phyloP scores from a whole-genome alignment of 495 filamentous ascomycete genomes.

The Darksidea phi region DNA sequence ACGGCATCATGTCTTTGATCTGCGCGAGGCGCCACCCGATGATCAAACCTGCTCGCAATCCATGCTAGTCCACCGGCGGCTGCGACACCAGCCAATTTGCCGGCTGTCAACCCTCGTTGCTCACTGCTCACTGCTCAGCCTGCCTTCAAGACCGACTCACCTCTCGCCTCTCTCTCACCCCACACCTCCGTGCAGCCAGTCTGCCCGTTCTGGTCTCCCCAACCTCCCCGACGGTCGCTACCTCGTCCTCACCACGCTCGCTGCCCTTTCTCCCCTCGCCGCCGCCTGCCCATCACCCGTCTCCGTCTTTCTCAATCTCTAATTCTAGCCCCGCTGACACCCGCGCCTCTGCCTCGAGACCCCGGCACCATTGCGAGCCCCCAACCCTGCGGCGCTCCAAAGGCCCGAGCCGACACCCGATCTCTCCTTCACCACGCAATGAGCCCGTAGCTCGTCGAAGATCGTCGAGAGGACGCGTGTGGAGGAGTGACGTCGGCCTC shows the following conservation, averaged over 20 bases:
- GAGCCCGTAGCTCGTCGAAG: background rate
- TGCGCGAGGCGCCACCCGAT: background rate
- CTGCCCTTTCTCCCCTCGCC: background rate
- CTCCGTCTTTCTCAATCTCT: constrained; percentile 3
- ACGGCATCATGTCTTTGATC: background rate
- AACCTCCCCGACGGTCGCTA: background rate
- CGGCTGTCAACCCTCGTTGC: background rate
- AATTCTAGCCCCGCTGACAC: constrained; percentile 22
- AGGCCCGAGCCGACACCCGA: background rate
- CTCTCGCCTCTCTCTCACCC: constrained; percentile 5
- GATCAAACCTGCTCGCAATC: background rate
- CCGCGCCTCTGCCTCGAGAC: constrained; percentile 11
- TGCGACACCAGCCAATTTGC: background rate
- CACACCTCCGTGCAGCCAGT: background rate
- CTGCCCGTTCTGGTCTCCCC: background rate
- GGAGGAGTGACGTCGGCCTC: constrained; percentile 10
- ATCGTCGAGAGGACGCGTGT: constrained; percentile 1
- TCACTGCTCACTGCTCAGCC: background rate
- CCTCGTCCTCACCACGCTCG: constrained; percentile 3
- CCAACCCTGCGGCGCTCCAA: background rate
- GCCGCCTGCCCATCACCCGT: background rate
- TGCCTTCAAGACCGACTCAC: background rate
- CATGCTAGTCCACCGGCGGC: background rate
- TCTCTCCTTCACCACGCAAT: background rate
- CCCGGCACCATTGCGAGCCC: background rate